Percentiles rank a stretch among this genome's conserved stretches.
These are phyloP conservation scores for Pleurotus djamor DNA, from an alignment of 768 basidiomycete genomes.

Conservation along the genomic window DNA sequence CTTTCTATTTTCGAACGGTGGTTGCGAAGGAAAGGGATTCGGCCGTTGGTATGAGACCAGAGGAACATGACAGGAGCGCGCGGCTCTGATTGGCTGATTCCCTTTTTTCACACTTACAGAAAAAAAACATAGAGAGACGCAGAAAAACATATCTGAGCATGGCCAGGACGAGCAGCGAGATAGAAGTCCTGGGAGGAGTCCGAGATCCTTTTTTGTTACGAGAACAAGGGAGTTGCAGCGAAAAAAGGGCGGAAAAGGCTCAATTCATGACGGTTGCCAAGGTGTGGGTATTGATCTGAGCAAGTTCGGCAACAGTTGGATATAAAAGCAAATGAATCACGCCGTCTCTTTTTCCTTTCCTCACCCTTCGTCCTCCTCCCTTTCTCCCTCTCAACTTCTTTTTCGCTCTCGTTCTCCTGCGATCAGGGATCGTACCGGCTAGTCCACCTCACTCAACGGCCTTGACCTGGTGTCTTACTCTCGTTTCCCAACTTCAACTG, in stretches of 20 bases:
- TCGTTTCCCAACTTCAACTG: slow-evolving; percentile 9
- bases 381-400: slow-evolving; percentile 8
- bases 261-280: slow-evolving; percentile 6
- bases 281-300: background rate
- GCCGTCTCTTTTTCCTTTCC: background rate
- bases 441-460: slow-evolving; percentile 8
- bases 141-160: background rate
- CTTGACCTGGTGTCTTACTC: slow-evolving; percentile 17
- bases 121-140: background rate
- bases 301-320: background rate
- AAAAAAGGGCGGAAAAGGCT: background rate
- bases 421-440: slow-evolving; percentile 8
- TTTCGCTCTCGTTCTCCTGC: slow-evolving; percentile 7
- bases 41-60: slow-evolving; percentile 5
- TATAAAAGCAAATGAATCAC: no score
- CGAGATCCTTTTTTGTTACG: no score
- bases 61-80: background rate
- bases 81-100: slow-evolving; percentile 4
- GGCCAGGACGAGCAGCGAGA: no score
- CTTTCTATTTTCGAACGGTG: slow-evolving; percentile 1
- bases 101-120: background rate
- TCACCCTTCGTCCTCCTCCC: slow-evolving; percentile 10
- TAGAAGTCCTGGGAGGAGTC: no score
- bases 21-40: slow-evolving; percentile 3
- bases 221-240: no score